Evolutionary conservation across 768 basidiomycete genomes (phyloP).

Genomic region (Suillus subluteus): DNA sequence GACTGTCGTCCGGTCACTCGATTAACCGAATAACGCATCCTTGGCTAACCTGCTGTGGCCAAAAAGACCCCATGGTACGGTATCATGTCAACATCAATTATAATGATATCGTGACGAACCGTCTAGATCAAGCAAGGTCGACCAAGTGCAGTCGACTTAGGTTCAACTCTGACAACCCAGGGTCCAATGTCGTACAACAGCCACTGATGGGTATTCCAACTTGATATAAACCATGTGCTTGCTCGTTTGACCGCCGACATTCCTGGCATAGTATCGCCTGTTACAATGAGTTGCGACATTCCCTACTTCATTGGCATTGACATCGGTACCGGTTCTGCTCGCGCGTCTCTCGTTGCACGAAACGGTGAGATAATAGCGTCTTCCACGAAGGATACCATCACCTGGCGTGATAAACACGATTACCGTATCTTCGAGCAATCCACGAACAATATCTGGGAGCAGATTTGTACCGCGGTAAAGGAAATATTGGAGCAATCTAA

Average conservation of each 20-base stretch:
- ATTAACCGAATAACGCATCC: background rate
- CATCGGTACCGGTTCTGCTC: conserved; percentile 93
- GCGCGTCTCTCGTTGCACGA: conserved; percentile 77
- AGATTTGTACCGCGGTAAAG: conserved; percentile 63
- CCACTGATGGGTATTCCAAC: conserved; percentile 6
- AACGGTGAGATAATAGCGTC: conserved; percentile 78
- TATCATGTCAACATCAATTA: background rate
- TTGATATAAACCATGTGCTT: background rate
- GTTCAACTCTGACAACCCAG: background rate
- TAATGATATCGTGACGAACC: background rate
- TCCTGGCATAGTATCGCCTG: background rate
- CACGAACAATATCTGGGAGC: conserved; percentile 83
- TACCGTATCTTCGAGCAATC: conserved; percentile 97
- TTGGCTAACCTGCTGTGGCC: background rate
- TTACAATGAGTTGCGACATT: conserved; percentile 39
- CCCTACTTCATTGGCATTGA: conserved; percentile 74
- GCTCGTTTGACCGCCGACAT: conserved; percentile 8
- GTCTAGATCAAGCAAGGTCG: background rate
- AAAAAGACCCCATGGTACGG: background rate
- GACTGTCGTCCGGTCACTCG: no score
- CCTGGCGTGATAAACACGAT: conserved; percentile 83
- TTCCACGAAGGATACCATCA: conserved; percentile 78
- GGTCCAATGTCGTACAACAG: conserved; percentile 14
- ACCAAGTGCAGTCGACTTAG: background rate
- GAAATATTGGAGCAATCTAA: conserved; percentile 62